A percentile compares a stretch with the other conserved stretches of the same genome.
Conservation (phyloP, 1,284 basidiomycete species). For the Ceraceosorus bombacis region DNA sequence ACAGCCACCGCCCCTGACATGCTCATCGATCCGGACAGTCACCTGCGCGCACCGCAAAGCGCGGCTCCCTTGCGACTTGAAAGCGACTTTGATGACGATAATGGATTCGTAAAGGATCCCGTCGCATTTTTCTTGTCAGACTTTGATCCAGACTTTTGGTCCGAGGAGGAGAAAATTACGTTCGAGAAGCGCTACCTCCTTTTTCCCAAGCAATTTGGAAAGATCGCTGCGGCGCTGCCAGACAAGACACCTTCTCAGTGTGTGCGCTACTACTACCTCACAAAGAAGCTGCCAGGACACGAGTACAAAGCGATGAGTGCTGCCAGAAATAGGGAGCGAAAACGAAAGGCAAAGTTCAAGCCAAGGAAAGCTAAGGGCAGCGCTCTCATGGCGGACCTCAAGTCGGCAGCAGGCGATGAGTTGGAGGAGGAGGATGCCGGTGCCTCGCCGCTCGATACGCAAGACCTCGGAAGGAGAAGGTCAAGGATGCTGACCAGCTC, state of each 20-base stretch:
- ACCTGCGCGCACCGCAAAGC: too few relatives aligned
- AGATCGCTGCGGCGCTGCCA: slow-evolving; percentile 69
- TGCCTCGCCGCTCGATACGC: too few relatives aligned
- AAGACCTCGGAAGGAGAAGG: not conserved
- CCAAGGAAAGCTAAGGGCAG: slow-evolving; percentile 48
- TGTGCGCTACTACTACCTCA: slow-evolving; percentile 86
- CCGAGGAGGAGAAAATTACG: slow-evolving; percentile 69
- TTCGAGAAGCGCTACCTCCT: slow-evolving; percentile 75
- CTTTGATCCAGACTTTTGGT: slow-evolving; percentile 58
- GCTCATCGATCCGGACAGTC: slow-evolving; percentile 59
- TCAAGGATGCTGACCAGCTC: not conserved
- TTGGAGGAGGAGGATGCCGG: slow-evolving; percentile 21
- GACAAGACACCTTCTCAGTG: slow-evolving; percentile 84
- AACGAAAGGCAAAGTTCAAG: slow-evolving; percentile 38
- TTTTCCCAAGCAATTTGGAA: slow-evolving; percentile 86
- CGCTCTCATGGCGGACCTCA: slow-evolving; percentile 45
- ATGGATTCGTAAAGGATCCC: slow-evolving; percentile 71
- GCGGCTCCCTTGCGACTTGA: slow-evolving; percentile 52
- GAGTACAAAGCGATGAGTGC: slow-evolving; percentile 42
- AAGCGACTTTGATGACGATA: slow-evolving; percentile 69
- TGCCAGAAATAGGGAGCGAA: slow-evolving; percentile 41
- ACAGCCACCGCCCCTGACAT: slow-evolving; percentile 89
- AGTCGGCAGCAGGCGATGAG: slow-evolving; percentile 44
- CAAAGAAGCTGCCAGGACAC: slow-evolving; percentile 63
- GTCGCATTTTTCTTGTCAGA: slow-evolving; percentile 55